phyloP scores from a whole-genome alignment of 1,139 yeast species.

The Kodamaea anthophila region DNA sequence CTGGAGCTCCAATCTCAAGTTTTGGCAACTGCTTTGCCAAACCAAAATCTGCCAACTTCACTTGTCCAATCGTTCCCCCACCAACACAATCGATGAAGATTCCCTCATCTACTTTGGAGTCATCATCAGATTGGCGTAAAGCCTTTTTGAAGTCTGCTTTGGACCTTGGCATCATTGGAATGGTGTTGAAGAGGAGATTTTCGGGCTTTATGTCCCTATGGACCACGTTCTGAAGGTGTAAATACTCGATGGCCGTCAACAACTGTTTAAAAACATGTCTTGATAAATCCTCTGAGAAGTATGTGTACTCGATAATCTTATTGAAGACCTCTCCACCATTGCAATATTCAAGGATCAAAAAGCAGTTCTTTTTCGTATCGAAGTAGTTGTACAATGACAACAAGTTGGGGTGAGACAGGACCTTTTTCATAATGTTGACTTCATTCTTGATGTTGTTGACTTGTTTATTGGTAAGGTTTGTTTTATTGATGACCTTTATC shows the following conservation, averaged over 20 bases:
- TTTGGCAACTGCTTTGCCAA: slow-evolving; percentile 68
- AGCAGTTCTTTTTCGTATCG: slow-evolving; percentile 52
- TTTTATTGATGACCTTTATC: slow-evolving; percentile 75
- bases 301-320: slow-evolving; percentile 85
- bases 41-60: slow-evolving; percentile 91
- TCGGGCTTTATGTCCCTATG: slow-evolving; percentile 97
- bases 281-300: slow-evolving; percentile 79
- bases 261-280: slow-evolving; percentile 83
- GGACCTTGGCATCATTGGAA: slow-evolving; percentile 39
- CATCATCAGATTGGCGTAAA: slow-evolving; percentile 71
- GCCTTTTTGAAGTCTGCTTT: slow-evolving; percentile 32
- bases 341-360: slow-evolving; percentile 76
- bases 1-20: slow-evolving; percentile 41
- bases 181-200: slow-evolving; percentile 61
- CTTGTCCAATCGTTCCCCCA: slow-evolving; percentile 82
- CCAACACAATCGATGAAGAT: slow-evolving; percentile 70
- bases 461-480: slow-evolving; percentile 45
- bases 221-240: slow-evolving; percentile 84
- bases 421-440: slow-evolving; percentile 73
- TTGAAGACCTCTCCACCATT: slow-evolving; percentile 95
- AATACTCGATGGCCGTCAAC: slow-evolving; percentile 71
- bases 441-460: slow-evolving; percentile 68
- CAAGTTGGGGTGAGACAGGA: slow-evolving; percentile 62
- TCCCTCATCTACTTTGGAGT: slow-evolving; percentile 81
- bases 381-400: slow-evolving; percentile 67